Evolutionary conservation across 1,284 basidiomycete species (phyloP).

Genomic region (Lignosus rhinocerotis): DNA sequence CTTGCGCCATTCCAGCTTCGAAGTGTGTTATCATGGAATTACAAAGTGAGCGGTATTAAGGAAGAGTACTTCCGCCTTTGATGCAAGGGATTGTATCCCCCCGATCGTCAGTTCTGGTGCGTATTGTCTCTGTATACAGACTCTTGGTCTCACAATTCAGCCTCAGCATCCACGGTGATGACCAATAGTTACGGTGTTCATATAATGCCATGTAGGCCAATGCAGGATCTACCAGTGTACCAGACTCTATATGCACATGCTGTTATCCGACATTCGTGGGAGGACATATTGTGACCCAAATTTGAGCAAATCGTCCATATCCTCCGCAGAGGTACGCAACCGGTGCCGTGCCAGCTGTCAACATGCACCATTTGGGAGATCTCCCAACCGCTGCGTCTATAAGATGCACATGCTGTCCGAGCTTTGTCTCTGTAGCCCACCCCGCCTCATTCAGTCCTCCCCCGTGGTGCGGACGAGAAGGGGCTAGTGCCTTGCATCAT

Average conservation of each 20-base stretch:
- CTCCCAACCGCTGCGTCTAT: conserved; percentile 9
- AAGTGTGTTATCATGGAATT: not conserved
- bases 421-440: not conserved
- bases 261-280: not conserved
- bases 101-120: not conserved
- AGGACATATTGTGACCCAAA: not conserved
- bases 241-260: not conserved
- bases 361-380: not conserved
- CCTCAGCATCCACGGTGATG: not conserved
- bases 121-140: not conserved
- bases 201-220: not conserved
- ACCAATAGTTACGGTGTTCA: not conserved
- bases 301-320: not conserved
- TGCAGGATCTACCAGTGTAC: not conserved
- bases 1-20: conserved; percentile 1
- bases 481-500: not conserved
- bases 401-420: not conserved
- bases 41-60: not conserved
- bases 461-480: not conserved
- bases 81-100: too few species aligned
- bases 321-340: not conserved
- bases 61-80: too few species aligned
- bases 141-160: not conserved
- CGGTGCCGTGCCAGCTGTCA: not conserved
- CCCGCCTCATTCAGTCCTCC: not conserved